Evolutionary conservation across 2,329 filamentous ascomycete genomes (phyloP).

Genomic region (Claviceps monticola): DNA sequence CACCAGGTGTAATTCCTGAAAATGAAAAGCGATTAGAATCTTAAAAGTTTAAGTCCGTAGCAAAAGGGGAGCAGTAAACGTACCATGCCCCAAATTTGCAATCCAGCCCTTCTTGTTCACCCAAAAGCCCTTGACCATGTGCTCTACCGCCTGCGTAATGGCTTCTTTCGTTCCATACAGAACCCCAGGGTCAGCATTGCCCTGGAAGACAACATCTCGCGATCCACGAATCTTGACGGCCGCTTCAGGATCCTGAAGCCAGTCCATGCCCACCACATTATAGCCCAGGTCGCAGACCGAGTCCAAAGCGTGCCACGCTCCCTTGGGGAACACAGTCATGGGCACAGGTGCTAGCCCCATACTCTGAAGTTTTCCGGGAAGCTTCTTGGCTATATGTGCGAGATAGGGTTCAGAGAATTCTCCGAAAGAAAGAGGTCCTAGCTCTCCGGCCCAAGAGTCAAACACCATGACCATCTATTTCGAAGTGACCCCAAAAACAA

Average conservation of each 20-base stretch:
- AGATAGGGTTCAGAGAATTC: constrained; percentile 80
- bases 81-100: constrained; percentile 87
- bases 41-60: not conserved
- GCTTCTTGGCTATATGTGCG: constrained; percentile 64
- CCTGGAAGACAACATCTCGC: constrained; percentile 67
- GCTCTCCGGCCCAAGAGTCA: constrained; percentile 93
- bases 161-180: constrained; percentile 72
- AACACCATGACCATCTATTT: constrained; percentile 83
- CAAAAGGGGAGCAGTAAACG: not conserved
- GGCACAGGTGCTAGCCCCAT: constrained; percentile 69
- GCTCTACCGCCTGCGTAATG: constrained; percentile 70
- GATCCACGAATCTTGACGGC: constrained; percentile 68
- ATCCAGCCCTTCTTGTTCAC: constrained; percentile 84
- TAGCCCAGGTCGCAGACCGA: constrained; percentile 79
- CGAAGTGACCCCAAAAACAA: not conserved
- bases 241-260: constrained; percentile 79
- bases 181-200: constrained; percentile 89
- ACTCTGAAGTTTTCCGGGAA: constrained; percentile 61
- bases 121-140: constrained; percentile 79
- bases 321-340: constrained; percentile 97
- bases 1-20: constrained; percentile 79
- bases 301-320: constrained; percentile 89
- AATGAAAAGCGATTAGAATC: not conserved
- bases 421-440: constrained; percentile 72
- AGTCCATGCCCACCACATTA: constrained; percentile 87